These are phyloP conservation scores for Mycena albidolilacea DNA, from an alignment of 768 basidiomycete species.

Conservation along the genomic window DNA sequence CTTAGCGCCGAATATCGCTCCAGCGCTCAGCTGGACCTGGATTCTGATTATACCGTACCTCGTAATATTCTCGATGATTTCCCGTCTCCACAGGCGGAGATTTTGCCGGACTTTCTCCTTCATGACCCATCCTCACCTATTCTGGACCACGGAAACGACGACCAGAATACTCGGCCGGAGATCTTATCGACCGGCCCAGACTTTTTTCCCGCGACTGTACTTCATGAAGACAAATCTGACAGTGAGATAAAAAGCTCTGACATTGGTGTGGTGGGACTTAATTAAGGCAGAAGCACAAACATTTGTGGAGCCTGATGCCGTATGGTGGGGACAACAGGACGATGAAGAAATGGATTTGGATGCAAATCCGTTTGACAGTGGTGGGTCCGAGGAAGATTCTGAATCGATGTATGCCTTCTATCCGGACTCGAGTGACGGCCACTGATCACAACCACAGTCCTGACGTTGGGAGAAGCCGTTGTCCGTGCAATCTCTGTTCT, in stretches of 20 bases:
- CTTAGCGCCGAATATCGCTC: neutral
- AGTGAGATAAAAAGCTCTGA: neutral
- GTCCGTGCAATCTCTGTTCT: conserved; percentile 27
- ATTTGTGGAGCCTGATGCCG: neutral
- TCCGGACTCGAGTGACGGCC: neutral
- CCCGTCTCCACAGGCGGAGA: too few relatives aligned
- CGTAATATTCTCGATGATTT: neutral
- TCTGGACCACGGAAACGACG: too few relatives aligned
- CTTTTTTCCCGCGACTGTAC: too few relatives aligned
- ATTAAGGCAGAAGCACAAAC: too few relatives aligned
- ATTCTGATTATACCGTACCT: neutral
- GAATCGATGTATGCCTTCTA: neutral
- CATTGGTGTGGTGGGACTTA: neutral
- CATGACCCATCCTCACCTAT: too few relatives aligned
- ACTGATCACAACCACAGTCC: neutral
- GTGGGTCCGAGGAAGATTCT: neutral
- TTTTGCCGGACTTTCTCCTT: too few relatives aligned
- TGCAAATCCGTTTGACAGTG: neutral
- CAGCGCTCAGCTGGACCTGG: neutral
- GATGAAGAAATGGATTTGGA: neutral
- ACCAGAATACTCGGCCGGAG: too few relatives aligned
- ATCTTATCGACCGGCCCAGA: too few relatives aligned
- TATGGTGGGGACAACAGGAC: neutral
- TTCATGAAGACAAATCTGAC: too few relatives aligned
- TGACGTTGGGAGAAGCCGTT: conserved; percentile 1